Percentiles rank a stretch among this genome's conserved stretches.
These are phyloP conservation scores for Angophora floribunda DNA, from an alignment of 345 rosid genomes.

Conservation along the genomic window DNA sequence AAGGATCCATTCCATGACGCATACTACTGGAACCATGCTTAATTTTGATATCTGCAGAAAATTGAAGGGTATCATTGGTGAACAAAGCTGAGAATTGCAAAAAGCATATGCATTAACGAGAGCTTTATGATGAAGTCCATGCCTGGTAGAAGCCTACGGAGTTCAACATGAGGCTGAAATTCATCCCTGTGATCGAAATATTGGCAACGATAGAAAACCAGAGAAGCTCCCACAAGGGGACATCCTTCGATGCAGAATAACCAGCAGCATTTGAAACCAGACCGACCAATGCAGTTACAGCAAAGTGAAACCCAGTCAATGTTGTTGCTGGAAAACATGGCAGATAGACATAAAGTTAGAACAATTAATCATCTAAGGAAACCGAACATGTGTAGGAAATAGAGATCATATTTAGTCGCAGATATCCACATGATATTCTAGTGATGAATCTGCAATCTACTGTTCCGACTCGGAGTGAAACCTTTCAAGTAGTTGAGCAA, in stretches of 20 bases:
- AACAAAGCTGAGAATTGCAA: not conserved
- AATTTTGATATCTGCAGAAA: slow-evolving; percentile 69
- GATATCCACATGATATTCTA: not conserved
- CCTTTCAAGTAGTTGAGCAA: not conserved
- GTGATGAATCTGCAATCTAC: not conserved
- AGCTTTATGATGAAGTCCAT: not conserved
- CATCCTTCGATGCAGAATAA: slow-evolving; percentile 58
- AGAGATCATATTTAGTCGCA: not conserved
- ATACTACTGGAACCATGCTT: slow-evolving; percentile 96
- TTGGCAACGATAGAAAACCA: slow-evolving; percentile 93
- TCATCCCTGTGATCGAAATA: slow-evolving; percentile 80
- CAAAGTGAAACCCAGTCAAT: slow-evolving; percentile 87
- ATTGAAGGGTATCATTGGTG: not conserved
- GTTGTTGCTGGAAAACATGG: slow-evolving; percentile 55
- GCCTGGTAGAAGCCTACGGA: slow-evolving; percentile 96
- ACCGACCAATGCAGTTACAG: slow-evolving; percentile 79
- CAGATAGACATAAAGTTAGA: not conserved
- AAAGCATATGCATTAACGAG: not conserved
- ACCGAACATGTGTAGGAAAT: not conserved
- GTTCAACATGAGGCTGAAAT: slow-evolving; percentile 90
- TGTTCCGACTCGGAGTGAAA: not conserved
- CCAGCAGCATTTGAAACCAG: slow-evolving; percentile 85
- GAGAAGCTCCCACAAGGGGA: slow-evolving; percentile 93
- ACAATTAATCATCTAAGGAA: not conserved
- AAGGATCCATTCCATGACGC: slow-evolving; percentile 91